Evolutionary conservation across 179 eudicot genomes (phyloP).

Genomic region (Corrigiola litoralis): DNA sequence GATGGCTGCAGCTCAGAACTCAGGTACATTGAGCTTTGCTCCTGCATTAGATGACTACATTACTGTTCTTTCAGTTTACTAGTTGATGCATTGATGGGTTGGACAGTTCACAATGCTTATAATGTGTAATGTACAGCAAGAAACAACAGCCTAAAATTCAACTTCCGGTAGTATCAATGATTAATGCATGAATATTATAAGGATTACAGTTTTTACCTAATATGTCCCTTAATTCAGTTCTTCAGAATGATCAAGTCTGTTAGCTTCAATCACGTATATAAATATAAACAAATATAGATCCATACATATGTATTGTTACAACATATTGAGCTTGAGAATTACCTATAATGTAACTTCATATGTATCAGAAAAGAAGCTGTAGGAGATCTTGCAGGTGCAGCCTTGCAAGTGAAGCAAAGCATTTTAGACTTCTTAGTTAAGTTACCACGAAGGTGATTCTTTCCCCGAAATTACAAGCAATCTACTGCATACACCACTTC

Average conservation of each 20-base stretch:
- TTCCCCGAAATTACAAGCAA: conserved; percentile 8
- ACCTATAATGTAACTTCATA: neutral
- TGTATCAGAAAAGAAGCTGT: neutral
- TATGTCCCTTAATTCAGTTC: too few species aligned
- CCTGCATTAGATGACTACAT: neutral
- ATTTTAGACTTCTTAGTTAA: conserved; percentile 1
- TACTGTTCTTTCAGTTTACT: neutral
- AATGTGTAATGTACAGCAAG: too few species aligned
- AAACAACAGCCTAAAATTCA: neutral
- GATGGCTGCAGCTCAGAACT: conserved; percentile 47
- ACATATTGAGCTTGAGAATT: neutral
- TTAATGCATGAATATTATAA: neutral
- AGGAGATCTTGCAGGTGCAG: neutral
- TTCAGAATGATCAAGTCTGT: too few species aligned
- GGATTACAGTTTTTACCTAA: too few species aligned
- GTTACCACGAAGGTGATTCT: conserved; percentile 1
- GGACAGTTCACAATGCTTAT: too few species aligned
- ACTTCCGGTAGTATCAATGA: neutral
- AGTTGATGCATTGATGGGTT: neutral
- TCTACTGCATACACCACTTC: neutral
- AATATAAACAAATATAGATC: too few species aligned
- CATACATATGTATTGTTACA: neutral
- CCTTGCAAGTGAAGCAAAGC: conserved; percentile 9
- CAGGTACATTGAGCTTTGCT: neutral
- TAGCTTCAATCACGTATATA: too few species aligned